Conservation (phyloP, 202 grass and related monocot species). For the Setaria viridis region DNA sequence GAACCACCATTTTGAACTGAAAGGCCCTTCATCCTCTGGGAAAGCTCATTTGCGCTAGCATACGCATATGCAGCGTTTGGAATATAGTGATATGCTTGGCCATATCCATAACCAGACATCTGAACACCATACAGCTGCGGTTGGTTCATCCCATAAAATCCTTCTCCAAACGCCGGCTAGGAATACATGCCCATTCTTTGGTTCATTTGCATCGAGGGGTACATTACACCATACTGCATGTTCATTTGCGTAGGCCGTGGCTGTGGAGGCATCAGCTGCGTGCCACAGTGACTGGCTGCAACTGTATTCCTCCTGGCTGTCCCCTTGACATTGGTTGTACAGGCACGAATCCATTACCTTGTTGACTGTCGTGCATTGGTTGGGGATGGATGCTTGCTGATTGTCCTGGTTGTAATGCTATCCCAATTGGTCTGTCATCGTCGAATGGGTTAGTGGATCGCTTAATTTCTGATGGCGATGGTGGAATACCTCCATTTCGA, state of each 20-base stretch:
- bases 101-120: conserved; percentile 69
- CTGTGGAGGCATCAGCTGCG: conserved; percentile 48
- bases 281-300: conserved; percentile 19
- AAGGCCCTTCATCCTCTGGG: conserved; percentile 72
- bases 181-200: conserved; percentile 66
- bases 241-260: conserved; percentile 35
- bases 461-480: conserved; percentile 71
- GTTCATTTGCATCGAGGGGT: conserved; percentile 56
- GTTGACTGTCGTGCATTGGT: conserved; percentile 36
- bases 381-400: conserved; percentile 44
- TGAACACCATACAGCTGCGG: conserved; percentile 65
- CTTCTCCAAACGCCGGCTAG: conserved; percentile 52
- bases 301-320: conserved; percentile 44
- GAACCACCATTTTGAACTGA: conserved; percentile 58
- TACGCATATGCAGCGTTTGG: conserved; percentile 57
- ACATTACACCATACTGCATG: conserved; percentile 47
- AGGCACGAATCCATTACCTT: conserved; percentile 49
- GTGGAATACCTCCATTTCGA: conserved; percentile 64
- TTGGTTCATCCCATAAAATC: conserved; percentile 55
- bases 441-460: conserved; percentile 55
- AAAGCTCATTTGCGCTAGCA: conserved; percentile 67
- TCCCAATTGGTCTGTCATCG: conserved; percentile 39
- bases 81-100: conserved; percentile 59
- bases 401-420: conserved; percentile 52
- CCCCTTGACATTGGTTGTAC: conserved; percentile 33